Evolutionary conservation across 352 stramenopile species (phyloP).

Genomic region (Peronosclerospora sorghi): DNA sequence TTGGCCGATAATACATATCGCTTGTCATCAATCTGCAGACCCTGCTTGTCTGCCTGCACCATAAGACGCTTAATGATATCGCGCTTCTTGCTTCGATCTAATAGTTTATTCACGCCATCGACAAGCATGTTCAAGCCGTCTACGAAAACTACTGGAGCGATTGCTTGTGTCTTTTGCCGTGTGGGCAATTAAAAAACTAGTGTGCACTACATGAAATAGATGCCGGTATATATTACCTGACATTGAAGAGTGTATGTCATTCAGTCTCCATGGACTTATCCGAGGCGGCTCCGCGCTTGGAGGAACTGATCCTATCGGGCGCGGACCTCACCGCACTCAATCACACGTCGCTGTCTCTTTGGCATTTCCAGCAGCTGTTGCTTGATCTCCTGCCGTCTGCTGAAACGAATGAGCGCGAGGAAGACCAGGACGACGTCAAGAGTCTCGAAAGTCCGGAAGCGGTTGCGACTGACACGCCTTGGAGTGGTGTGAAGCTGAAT

Average conservation of each 20-base stretch:
- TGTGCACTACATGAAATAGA: background rate
- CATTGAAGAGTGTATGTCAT: conserved; percentile 14
- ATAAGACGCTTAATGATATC: conserved; percentile 45
- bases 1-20: conserved; percentile 68
- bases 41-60: conserved; percentile 49
- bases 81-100: conserved; percentile 35
- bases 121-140: conserved; percentile 2
- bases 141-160: background rate
- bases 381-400: conserved; percentile 31
- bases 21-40: conserved; percentile 66
- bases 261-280: conserved; percentile 9
- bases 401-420: conserved; percentile 6
- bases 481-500: conserved; percentile 29
- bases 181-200: no score
- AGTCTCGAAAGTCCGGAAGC: background rate
- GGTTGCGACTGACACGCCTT: background rate
- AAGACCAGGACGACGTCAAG: conserved; percentile 8
- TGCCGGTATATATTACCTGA: no score
- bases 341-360: conserved; percentile 62
- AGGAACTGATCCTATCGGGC: conserved; percentile 47
- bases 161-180: no score
- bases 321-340: conserved; percentile 60
- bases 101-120: conserved; percentile 8
- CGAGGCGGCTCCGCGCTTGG: conserved; percentile 17
- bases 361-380: conserved; percentile 65